Percentiles rank a stretch among this genome's conserved stretches.
These are phyloP conservation scores for Intubia oerlemansii DNA, from an alignment of 2,329 filamentous ascomycete genomes.

Conservation along the genomic window DNA sequence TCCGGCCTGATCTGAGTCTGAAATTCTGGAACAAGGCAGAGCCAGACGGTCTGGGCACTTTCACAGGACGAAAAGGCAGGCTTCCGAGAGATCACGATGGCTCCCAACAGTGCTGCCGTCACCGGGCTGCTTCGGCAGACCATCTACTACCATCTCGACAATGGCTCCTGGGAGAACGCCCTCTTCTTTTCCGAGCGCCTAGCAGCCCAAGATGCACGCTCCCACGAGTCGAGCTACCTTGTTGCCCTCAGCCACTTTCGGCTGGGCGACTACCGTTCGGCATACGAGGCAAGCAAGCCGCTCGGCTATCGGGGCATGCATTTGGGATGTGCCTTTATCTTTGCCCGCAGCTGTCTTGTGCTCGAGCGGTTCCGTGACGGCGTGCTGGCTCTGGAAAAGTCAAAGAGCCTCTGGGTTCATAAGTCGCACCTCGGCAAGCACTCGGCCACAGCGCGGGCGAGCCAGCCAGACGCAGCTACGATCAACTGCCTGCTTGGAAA, in stretches of 20 bases:
- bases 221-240: slow-evolving; percentile 62
- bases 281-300: slow-evolving; percentile 62
- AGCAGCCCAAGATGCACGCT: slow-evolving; percentile 62
- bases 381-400: slow-evolving; percentile 64
- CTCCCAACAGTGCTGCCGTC: slow-evolving; percentile 27
- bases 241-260: slow-evolving; percentile 70
- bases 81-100: no score
- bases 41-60: no score
- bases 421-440: slow-evolving; percentile 69
- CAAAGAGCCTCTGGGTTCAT: slow-evolving; percentile 51
- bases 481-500: slow-evolving; percentile 73
- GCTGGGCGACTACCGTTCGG: slow-evolving; percentile 62
- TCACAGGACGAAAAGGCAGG: no score
- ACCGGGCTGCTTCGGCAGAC: slow-evolving; percentile 34
- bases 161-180: slow-evolving; percentile 71
- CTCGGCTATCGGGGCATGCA: slow-evolving; percentile 51
- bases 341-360: slow-evolving; percentile 69
- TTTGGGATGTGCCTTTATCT: slow-evolving; percentile 75
- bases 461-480: slow-evolving; percentile 63
- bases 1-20: no score
- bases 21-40: no score
- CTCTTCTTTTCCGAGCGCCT: slow-evolving; percentile 84
- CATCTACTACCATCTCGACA: slow-evolving; percentile 60
- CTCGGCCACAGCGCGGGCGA: slow-evolving; percentile 50
- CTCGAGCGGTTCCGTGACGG: slow-evolving; percentile 66